A percentile compares a stretch with the other conserved stretches of the same genome.
phyloP scores from a whole-genome alignment of 2,329 filamentous ascomycete genomes.

The Endocalyx cinctus region DNA sequence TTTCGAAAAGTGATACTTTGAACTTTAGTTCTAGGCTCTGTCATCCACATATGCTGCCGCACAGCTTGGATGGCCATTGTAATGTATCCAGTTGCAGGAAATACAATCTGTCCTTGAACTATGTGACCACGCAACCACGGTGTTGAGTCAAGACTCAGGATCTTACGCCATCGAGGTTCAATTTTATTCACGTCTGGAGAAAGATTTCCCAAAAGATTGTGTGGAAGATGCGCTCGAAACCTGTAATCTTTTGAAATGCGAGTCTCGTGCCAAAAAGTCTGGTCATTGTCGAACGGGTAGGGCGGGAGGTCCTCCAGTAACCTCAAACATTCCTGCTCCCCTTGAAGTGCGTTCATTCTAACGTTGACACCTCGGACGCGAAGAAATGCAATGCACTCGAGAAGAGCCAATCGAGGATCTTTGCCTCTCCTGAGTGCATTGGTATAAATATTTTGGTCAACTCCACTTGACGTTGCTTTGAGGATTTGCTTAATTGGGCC shows the following conservation, averaged over 20 bases:
- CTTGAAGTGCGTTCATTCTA: no score
- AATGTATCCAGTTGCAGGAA: background rate
- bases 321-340: no score
- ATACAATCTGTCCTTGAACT: background rate
- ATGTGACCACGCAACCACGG: background rate
- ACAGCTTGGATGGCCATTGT: background rate
- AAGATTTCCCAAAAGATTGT: background rate
- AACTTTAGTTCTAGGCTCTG: no score
- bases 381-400: background rate
- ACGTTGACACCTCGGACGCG: background rate
- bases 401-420: background rate
- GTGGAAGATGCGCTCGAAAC: background rate
- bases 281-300: background rate
- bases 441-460: background rate
- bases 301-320: background rate
- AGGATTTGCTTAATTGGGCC: background rate
- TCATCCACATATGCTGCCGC: no score
- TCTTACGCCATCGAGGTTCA: background rate
- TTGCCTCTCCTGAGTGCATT: background rate
- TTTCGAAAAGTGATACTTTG: constrained; percentile 6
- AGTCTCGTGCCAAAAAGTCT: background rate
- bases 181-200: background rate
- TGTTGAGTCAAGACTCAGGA: background rate
- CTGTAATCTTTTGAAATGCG: background rate
- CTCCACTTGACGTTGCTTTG: background rate